phyloP scores from a whole-genome alignment of 179 eudicot species.

The Pouteria campechiana region DNA sequence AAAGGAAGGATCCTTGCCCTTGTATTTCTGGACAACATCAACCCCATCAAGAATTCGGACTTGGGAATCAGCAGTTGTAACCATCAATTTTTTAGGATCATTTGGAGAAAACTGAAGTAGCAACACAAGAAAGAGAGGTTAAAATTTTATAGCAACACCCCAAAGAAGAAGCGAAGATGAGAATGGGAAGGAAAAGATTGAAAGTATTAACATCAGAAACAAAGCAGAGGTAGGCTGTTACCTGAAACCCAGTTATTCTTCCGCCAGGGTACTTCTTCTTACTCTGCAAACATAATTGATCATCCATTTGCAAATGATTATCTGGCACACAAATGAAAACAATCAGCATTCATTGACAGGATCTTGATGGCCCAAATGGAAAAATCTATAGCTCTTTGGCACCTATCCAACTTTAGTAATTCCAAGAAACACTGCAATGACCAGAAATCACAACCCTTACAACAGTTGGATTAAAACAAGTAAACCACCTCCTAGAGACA shows the following conservation, averaged over 20 bases:
- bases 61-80: conserved; percentile 72
- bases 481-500: no score
- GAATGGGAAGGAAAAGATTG: neutral
- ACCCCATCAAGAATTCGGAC: conserved; percentile 51
- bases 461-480: no score
- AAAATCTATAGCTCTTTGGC: no score
- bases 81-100: conserved; percentile 55
- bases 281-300: conserved; percentile 32
- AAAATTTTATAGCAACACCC: neutral
- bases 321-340: conserved; percentile 21
- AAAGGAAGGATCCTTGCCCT: conserved; percentile 24
- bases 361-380: no score
- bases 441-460: no score
- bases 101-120: conserved; percentile 55
- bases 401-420: no score
- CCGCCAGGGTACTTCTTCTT: conserved; percentile 55
- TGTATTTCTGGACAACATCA: conserved; percentile 47
- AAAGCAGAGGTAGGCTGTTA: conserved; percentile 3
- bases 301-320: conserved; percentile 30
- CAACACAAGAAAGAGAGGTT: neutral
- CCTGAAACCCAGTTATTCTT: conserved; percentile 82
- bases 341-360: conserved; percentile 8
- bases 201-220: neutral
- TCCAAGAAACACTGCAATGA: no score
- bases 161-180: neutral